Evolutionary conservation across 2,329 filamentous ascomycete genomes (phyloP).

Genomic region (Fusarium metavorans): DNA sequence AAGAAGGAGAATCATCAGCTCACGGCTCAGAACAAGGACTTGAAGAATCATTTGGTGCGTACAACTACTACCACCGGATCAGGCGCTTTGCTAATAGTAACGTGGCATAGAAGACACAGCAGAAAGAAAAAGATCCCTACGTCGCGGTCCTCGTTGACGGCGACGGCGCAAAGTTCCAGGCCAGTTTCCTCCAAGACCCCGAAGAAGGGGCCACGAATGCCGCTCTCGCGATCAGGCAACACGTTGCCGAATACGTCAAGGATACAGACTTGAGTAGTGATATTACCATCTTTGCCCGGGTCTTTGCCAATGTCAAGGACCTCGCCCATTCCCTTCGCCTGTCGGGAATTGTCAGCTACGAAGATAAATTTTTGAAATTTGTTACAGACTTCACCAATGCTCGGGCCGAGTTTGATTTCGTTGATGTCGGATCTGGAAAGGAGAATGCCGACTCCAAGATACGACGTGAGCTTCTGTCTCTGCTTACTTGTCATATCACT

Average conservation of each 20-base stretch:
- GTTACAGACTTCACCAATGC: background rate
- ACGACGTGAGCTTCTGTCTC: background rate
- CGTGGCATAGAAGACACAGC: background rate
- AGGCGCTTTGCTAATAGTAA: background rate
- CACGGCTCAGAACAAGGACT: background rate
- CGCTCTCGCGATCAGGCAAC: background rate
- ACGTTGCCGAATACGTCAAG: background rate
- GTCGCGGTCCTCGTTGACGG: background rate
- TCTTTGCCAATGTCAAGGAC: background rate
- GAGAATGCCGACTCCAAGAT: slow-evolving; percentile 2
- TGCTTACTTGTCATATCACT: background rate
- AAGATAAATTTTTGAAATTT: background rate
- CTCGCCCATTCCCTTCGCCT: background rate
- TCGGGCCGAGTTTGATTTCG: background rate
- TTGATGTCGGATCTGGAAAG: background rate
- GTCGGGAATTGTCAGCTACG: background rate
- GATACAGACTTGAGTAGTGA: background rate
- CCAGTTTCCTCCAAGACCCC: background rate
- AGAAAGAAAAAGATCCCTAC: background rate
- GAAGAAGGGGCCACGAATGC: background rate
- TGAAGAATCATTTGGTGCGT: background rate
- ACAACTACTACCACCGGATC: background rate
- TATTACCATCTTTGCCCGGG: background rate
- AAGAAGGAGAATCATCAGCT: background rate
- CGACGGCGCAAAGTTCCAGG: background rate